Conservation (phyloP, 495 filamentous ascomycete genomes). For the Hypoxylon cercidicola region DNA sequence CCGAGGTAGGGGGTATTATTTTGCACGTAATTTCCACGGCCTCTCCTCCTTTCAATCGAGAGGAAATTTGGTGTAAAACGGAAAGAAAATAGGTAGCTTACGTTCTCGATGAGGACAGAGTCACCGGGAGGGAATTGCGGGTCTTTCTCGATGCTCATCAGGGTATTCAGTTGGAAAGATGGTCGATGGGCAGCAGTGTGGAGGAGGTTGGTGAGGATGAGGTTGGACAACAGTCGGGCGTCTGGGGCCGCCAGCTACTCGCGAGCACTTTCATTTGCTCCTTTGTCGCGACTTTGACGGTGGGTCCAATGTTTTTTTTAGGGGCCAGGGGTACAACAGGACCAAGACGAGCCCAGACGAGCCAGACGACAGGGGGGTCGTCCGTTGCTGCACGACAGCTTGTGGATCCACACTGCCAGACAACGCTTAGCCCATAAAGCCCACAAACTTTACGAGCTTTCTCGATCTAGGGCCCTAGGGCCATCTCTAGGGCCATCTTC, state of each 20-base stretch:
- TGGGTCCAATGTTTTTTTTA: conserved; percentile 38
- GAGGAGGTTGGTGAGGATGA: conserved; percentile 45
- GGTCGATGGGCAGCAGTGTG: conserved; percentile 35
- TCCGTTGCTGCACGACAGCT: conserved; percentile 44
- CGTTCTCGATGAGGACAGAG: conserved; percentile 44
- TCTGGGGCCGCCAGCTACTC: conserved; percentile 38
- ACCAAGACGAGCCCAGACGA: too few relatives aligned
- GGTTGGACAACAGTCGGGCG: conserved; percentile 40
- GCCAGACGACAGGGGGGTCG: conserved; percentile 11
- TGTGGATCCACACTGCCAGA: conserved; percentile 28
- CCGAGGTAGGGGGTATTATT: conserved; percentile 2
- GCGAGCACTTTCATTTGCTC: conserved; percentile 20
- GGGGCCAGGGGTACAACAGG: conserved; percentile 9
- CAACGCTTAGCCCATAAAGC: conserved; percentile 9
- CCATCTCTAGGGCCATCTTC: too few relatives aligned
- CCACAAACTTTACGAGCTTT: neutral
- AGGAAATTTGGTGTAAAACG: conserved; percentile 22
- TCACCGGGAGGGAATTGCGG: conserved; percentile 42
- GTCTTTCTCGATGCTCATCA: conserved; percentile 36
- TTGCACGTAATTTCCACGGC: neutral
- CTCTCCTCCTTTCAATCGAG: conserved; percentile 10
- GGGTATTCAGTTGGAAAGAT: conserved; percentile 27
- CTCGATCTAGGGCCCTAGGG: conserved; percentile 32
- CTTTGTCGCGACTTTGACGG: conserved; percentile 33
- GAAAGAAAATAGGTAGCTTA: conserved; percentile 35